Evolutionary conservation across 768 basidiomycete species (phyloP).

Genomic region (Crepidotus variabilis): DNA sequence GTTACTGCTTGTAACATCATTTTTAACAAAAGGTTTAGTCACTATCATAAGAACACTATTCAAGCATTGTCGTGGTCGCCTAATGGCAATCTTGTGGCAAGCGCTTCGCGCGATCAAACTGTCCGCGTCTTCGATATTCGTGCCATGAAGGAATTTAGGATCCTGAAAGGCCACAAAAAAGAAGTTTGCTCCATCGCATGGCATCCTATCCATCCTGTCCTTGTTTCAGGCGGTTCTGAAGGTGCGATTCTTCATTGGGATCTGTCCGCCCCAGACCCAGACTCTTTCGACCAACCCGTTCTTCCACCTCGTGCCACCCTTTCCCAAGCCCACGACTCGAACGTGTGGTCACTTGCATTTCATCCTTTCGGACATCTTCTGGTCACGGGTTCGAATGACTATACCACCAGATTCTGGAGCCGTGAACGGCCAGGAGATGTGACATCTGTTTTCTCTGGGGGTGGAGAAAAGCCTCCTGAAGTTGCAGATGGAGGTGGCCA

Average conservation of each 20-base stretch:
- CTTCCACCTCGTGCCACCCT: constrained; percentile 75
- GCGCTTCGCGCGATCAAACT: constrained; percentile 92
- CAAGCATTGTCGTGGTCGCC: constrained; percentile 93
- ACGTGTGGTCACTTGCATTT: constrained; percentile 94
- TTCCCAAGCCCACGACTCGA: constrained; percentile 96
- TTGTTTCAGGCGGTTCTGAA: constrained; percentile 93
- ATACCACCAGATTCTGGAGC: constrained; percentile 98
- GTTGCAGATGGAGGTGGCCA: constrained; percentile 50
- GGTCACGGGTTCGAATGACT: constrained; percentile 93
- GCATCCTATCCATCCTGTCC: constrained; percentile 92
- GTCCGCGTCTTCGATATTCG: constrained; percentile 97
- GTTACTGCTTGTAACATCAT: background rate
- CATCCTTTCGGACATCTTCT: constrained; percentile 96
- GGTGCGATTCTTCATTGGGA: constrained; percentile 96
- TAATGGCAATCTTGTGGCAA: constrained; percentile 90
- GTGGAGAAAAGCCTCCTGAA: constrained; percentile 83
- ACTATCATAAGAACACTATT: constrained; percentile 96
- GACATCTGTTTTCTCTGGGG: constrained; percentile 71
- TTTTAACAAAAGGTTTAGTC: constrained; percentile 40
- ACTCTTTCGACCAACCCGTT: constrained; percentile 35
- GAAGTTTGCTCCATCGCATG: constrained; percentile 96
- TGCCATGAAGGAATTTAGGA: constrained; percentile 92
- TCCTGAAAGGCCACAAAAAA: constrained; percentile 95
- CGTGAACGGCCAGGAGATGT: constrained; percentile 86
- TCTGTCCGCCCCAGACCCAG: constrained; percentile 61